A percentile compares a stretch with the other conserved stretches of the same genome.
Conservation (phyloP, 257 asterid genomes). For the Dorcoceras hygrometricum region DNA sequence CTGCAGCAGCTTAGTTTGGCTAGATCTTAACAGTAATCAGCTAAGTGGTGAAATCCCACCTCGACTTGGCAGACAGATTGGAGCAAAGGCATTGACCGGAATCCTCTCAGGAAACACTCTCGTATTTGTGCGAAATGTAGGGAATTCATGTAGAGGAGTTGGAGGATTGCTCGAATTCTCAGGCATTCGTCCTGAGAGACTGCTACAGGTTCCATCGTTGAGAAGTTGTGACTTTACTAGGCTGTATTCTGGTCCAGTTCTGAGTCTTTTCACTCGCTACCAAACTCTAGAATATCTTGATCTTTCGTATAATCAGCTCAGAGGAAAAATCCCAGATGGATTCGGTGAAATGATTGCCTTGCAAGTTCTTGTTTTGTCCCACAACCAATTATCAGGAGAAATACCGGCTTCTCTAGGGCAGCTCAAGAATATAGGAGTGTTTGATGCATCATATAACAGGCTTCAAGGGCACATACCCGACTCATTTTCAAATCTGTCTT, state of each 20-base stretch:
- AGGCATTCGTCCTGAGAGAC: constrained; percentile 80
- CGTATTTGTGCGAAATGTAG: constrained; percentile 81
- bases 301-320: constrained; percentile 77
- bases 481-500: constrained; percentile 70
- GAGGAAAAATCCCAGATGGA: constrained; percentile 81
- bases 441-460: constrained; percentile 89
- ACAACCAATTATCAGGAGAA: constrained; percentile 83
- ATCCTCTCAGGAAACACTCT: constrained; percentile 83
- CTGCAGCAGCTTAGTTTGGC: constrained; percentile 85
- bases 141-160: constrained; percentile 89
- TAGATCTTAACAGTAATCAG: constrained; percentile 70
- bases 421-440: constrained; percentile 82
- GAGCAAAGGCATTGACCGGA: constrained; percentile 75
- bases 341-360: constrained; percentile 91
- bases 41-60: constrained; percentile 81
- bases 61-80: constrained; percentile 74
- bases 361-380: constrained; percentile 78
- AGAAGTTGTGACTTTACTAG: constrained; percentile 81
- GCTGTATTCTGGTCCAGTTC: constrained; percentile 77
- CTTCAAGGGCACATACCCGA: constrained; percentile 88
- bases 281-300: constrained; percentile 90
- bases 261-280: constrained; percentile 75
- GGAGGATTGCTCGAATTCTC: constrained; percentile 89
- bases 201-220: constrained; percentile 71
- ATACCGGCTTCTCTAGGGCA: constrained; percentile 73